Conservation (phyloP, 2,329 filamentous ascomycete genomes). For the Epichloe gansuensis region DNA sequence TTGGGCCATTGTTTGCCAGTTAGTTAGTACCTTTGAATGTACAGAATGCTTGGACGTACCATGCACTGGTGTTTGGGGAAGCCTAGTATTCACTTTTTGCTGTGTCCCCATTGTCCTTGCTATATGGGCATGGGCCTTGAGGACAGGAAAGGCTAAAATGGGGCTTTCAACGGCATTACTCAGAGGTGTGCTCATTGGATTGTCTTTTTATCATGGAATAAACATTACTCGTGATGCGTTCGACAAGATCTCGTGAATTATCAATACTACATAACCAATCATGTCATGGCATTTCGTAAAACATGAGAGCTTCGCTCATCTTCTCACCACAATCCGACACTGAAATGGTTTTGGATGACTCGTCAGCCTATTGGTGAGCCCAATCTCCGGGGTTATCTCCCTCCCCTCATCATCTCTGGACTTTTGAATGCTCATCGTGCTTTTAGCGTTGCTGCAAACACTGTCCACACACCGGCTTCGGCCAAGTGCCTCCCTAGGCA, state of each 20-base stretch:
- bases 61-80: constrained; percentile 57
- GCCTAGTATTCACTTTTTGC: constrained; percentile 54
- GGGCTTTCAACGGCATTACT: too few relatives aligned
- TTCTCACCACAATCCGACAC: constrained; percentile 14
- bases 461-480: too few relatives aligned
- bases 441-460: too few relatives aligned
- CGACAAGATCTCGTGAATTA: constrained; percentile 18
- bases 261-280: neutral
- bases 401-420: too few relatives aligned
- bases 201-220: too few relatives aligned
- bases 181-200: too few relatives aligned
- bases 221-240: too few relatives aligned
- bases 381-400: too few relatives aligned
- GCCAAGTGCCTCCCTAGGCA: too few relatives aligned
- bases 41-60: constrained; percentile 53
- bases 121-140: constrained; percentile 39
- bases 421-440: too few relatives aligned
- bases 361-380: too few relatives aligned
- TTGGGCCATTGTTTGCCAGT: constrained; percentile 53
- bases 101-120: constrained; percentile 37
- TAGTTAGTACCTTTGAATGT: constrained; percentile 30
- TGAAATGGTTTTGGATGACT: constrained; percentile 13
- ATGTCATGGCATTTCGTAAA: constrained; percentile 4
- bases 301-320: constrained; percentile 9
- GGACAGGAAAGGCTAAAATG: constrained; percentile 25